These are phyloP conservation scores for Hanseniaspora uvarum DNA, from an alignment of 1,139 yeast species.

Conservation along the genomic window DNA sequence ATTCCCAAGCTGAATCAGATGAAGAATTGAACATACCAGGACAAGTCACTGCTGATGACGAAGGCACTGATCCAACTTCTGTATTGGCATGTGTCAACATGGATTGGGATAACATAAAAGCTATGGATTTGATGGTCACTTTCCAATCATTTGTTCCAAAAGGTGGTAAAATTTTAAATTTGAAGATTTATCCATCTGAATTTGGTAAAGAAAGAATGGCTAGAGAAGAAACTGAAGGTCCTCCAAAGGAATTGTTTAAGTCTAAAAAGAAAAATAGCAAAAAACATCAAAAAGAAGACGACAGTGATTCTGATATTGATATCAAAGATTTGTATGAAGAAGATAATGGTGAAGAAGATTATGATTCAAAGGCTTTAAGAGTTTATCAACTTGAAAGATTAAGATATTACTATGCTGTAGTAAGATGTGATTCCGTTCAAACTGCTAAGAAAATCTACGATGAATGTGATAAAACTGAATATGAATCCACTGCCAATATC, in stretches of 20 bases:
- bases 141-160: conserved; percentile 78
- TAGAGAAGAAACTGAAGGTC: conserved; percentile 83
- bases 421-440: conserved; percentile 60
- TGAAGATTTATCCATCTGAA: conserved; percentile 79
- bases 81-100: conserved; percentile 85
- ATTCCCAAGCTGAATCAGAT: conserved; percentile 47
- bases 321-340: conserved; percentile 61
- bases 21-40: conserved; percentile 28
- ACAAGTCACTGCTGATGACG: conserved; percentile 37
- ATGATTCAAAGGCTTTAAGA: conserved; percentile 55
- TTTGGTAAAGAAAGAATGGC: conserved; percentile 90
- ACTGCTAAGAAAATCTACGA: conserved; percentile 72
- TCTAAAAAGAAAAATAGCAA: conserved; percentile 36
- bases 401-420: conserved; percentile 88
- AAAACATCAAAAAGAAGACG: conserved; percentile 35
- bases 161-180: conserved; percentile 58
- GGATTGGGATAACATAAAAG: conserved; percentile 91
- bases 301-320: conserved; percentile 44
- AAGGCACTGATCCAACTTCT: conserved; percentile 73
- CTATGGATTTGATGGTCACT: conserved; percentile 83
- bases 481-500: conserved; percentile 87
- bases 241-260: conserved; percentile 72
- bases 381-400: conserved; percentile 79
- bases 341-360: conserved; percentile 61
- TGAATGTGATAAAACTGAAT: conserved; percentile 89